Percentiles rank a stretch among this genome's conserved stretches.
Conservation (phyloP, 306 rosid genomes). For the Lithocarpus polystachyus region DNA sequence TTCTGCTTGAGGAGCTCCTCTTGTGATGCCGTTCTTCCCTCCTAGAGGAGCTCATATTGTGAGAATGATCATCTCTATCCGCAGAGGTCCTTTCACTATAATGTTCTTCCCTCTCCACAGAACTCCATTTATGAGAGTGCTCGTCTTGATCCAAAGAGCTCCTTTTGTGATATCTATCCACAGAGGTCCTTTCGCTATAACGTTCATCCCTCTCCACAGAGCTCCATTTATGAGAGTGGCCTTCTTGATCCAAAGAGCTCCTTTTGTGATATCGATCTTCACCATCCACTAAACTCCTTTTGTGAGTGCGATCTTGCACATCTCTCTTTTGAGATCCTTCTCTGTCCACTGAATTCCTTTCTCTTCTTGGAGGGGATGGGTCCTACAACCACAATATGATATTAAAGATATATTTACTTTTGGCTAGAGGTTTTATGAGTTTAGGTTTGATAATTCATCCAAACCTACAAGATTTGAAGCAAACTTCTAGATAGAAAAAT, state of each 20-base stretch:
- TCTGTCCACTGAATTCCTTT: conserved; percentile 30
- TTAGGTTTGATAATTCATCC: not conserved
- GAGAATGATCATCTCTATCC: conserved; percentile 44
- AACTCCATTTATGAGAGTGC: conserved; percentile 11
- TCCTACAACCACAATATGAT: conserved; percentile 35
- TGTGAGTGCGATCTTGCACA: conserved; percentile 18
- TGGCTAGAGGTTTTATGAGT: not conserved
- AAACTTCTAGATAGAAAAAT: not conserved
- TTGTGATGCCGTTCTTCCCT: conserved; percentile 17
- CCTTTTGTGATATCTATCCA: conserved; percentile 1
- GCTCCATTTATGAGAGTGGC: conserved; percentile 27
- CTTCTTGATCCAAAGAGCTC: conserved; percentile 40
- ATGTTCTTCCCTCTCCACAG: conserved; percentile 25
- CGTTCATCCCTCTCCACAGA: conserved; percentile 26
- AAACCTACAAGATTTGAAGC: not conserved
- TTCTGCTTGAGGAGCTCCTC: not conserved
- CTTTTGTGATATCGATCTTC: conserved; percentile 27
- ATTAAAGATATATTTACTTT: not conserved
- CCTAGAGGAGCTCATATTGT: conserved; percentile 25
- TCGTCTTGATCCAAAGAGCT: too few relatives aligned
- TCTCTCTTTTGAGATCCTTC: conserved; percentile 37
- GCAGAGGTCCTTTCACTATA: conserved; percentile 27
- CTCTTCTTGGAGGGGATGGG: conserved; percentile 85
- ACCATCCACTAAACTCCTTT: conserved; percentile 20
- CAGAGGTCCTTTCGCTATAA: conserved; percentile 12